Evolutionary conservation across 208 protist species (phyloP).

Genomic region (Polymyxa betae): DNA sequence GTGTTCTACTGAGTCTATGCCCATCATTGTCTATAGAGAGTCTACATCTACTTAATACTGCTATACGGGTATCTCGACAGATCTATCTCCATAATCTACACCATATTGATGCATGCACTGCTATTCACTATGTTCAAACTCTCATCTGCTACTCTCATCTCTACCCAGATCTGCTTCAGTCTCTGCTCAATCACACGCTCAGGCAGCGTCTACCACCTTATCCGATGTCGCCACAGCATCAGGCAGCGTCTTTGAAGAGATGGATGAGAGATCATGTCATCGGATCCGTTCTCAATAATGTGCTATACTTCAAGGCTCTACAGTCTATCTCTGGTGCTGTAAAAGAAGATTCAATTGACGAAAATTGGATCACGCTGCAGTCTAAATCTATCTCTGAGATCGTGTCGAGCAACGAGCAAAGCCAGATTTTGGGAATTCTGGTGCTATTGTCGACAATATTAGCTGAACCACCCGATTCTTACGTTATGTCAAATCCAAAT

Average conservation of each 20-base stretch:
- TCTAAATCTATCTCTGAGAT: not conserved
- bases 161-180: not conserved
- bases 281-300: not conserved
- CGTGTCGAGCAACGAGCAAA: not conserved
- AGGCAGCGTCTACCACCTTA: not conserved
- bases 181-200: not conserved
- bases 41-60: no score
- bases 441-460: not conserved
- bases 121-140: not conserved
- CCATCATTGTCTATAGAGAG: no score
- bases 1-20: no score
- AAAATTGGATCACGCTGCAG: not conserved
- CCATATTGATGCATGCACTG: not conserved
- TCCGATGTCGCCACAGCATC: not conserved
- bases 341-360: not conserved
- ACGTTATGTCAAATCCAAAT: not conserved
- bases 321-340: no score
- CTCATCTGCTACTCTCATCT: not conserved
- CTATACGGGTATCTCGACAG: not conserved
- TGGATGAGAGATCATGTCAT: not conserved
- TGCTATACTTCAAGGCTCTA: not conserved
- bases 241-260: not conserved
- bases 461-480: slow-evolving; percentile 4
- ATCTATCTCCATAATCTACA: not conserved
- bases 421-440: not conserved